These are phyloP conservation scores for Dryas integrifolia DNA, from an alignment of 331 rosid genomes.

Conservation along the genomic window DNA sequence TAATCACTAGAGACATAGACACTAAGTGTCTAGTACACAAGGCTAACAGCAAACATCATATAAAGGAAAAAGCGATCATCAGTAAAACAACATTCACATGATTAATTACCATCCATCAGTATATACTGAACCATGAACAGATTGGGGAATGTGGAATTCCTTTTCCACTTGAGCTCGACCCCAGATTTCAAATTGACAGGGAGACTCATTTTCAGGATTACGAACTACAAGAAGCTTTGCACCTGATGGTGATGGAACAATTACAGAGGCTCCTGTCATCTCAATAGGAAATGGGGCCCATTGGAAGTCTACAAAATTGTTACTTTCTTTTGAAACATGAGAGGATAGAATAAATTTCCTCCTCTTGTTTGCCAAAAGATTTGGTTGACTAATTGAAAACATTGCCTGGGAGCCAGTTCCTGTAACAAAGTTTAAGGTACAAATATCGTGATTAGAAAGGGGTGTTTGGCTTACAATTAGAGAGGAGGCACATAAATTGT, in stretches of 20 bases:
- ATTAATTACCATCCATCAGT: constrained; percentile 71
- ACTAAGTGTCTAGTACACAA: neutral
- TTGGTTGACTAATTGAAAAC: constrained; percentile 71
- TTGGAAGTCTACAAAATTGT: constrained; percentile 39
- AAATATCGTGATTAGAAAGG: constrained; percentile 1
- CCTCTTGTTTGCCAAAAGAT: constrained; percentile 67
- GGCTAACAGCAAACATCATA: constrained; percentile 13
- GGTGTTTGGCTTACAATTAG: neutral
- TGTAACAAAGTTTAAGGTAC: constrained; percentile 14
- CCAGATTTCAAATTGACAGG: constrained; percentile 72
- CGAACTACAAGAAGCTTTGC: constrained; percentile 65
- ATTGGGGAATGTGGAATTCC: constrained; percentile 68
- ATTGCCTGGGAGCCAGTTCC: constrained; percentile 49
- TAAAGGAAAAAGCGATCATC: neutral
- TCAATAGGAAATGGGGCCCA: constrained; percentile 88
- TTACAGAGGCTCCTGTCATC: constrained; percentile 61
- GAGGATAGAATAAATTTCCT: constrained; percentile 64
- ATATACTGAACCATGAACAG: constrained; percentile 77
- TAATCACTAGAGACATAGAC: neutral
- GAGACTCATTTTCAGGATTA: constrained; percentile 66
- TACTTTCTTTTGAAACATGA: constrained; percentile 42
- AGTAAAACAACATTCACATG: neutral
- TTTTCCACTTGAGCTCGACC: constrained; percentile 50
- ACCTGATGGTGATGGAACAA: constrained; percentile 89
- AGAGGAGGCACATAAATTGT: neutral